Evolutionary conservation across 2,329 filamentous ascomycete species (phyloP).

Genomic region (Cladophialophora exuberans): DNA sequence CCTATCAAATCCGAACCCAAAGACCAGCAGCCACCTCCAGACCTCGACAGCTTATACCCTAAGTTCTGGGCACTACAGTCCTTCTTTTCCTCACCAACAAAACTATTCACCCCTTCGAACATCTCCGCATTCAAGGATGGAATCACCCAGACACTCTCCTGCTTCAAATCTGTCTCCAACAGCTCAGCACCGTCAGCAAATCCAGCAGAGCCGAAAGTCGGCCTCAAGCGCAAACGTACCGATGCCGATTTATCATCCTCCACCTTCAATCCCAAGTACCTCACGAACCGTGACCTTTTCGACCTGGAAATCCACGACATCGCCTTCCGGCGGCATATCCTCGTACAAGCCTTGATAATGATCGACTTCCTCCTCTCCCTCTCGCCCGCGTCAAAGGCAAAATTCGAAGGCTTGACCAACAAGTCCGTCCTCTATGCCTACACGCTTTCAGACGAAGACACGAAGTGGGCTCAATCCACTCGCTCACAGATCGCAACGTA

Average conservation of each 20-base stretch:
- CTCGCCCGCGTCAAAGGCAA: slow-evolving; percentile 78
- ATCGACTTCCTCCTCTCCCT: slow-evolving; percentile 95
- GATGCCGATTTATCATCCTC: slow-evolving; percentile 55
- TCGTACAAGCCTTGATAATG: slow-evolving; percentile 92
- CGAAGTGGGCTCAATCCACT: slow-evolving; percentile 81
- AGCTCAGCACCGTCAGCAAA: slow-evolving; percentile 64
- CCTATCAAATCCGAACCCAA: slow-evolving; percentile 34
- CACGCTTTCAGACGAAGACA: slow-evolving; percentile 77
- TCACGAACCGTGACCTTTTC: slow-evolving; percentile 96
- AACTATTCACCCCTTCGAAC: slow-evolving; percentile 71
- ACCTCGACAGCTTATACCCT: slow-evolving; percentile 78
- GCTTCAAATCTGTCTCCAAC: slow-evolving; percentile 74
- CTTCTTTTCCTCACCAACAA: slow-evolving; percentile 86
- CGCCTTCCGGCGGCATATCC: slow-evolving; percentile 88
- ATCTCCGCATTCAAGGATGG: slow-evolving; percentile 68
- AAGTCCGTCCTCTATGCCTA: slow-evolving; percentile 86
- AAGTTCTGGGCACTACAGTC: slow-evolving; percentile 93
- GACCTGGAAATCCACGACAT: slow-evolving; percentile 94
- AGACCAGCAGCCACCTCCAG: slow-evolving; percentile 39
- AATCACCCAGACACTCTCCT: slow-evolving; percentile 65
- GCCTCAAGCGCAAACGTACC: slow-evolving; percentile 71
- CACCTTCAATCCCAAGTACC: slow-evolving; percentile 94
- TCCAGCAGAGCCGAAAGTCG: slow-evolving; percentile 66
- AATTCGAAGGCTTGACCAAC: slow-evolving; percentile 73
- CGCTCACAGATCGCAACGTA: slow-evolving; percentile 80